A percentile compares a stretch with the other conserved stretches of the same genome.
Conservation (phyloP, 1,284 basidiomycete genomes). For the Trametes sp. region DNA sequence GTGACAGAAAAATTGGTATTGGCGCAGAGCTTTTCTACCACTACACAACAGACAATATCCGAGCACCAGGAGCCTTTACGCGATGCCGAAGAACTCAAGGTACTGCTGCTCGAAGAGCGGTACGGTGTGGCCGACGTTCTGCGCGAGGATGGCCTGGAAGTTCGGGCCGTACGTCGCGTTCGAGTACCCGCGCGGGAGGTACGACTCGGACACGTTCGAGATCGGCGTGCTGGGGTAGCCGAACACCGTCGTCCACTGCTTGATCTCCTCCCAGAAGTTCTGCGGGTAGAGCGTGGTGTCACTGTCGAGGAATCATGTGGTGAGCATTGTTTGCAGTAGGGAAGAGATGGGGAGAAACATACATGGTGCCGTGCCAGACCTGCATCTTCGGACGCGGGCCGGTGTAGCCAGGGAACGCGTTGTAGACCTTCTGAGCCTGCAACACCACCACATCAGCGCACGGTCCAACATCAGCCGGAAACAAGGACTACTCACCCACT, state of each 20-base stretch:
- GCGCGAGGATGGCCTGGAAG: slow-evolving; percentile 52
- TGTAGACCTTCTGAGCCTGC: slow-evolving; percentile 53
- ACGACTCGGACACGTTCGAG: slow-evolving; percentile 47
- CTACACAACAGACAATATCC: neutral
- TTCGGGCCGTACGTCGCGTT: slow-evolving; percentile 54
- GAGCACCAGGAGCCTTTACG: slow-evolving; percentile 5
- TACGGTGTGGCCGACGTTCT: slow-evolving; percentile 53
- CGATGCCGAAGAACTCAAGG: slow-evolving; percentile 29
- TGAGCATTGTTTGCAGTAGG: neutral
- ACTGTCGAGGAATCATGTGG: slow-evolving; percentile 20
- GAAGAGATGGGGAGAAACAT: slow-evolving; percentile 31
- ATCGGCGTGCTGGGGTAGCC: slow-evolving; percentile 49
- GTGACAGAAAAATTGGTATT: neutral
- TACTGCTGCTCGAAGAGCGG: slow-evolving; percentile 38
- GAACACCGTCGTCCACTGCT: slow-evolving; percentile 47
- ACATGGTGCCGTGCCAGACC: slow-evolving; percentile 63
- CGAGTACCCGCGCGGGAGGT: slow-evolving; percentile 49
- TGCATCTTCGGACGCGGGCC: slow-evolving; percentile 60
- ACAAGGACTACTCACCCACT: slow-evolving; percentile 49
- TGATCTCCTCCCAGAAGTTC: slow-evolving; percentile 57
- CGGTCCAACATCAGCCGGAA: neutral
- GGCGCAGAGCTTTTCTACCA: neutral
- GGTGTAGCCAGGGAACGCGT: slow-evolving; percentile 58
- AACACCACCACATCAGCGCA: neutral
- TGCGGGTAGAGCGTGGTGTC: slow-evolving; percentile 59